Base-by-base conservation (phyloP, 768 basidiomycete genomes). In the Collybia sordida region DNA sequence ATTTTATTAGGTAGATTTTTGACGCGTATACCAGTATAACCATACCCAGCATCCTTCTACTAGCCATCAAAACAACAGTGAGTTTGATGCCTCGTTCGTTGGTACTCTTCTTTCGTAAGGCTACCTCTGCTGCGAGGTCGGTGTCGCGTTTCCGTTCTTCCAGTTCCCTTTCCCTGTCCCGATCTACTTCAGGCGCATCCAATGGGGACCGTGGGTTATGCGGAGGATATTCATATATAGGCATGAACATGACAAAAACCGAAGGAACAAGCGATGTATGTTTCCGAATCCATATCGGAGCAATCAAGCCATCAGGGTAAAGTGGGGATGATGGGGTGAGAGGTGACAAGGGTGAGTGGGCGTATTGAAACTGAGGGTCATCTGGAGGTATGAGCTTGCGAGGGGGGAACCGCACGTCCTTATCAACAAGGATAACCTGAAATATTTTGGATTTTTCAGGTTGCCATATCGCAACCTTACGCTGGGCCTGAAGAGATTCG, bases 251-350 rank as follows among this genome's bases (percentile, higher is more conserved):
- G 7, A 98, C 90, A 66, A 98, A 96, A 0, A 98, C 95, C 19
- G 91, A 87, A 0, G 97, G 97, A 0, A 98, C 70, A 25, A 97
- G 83, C 1, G 90, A 83, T 0, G 90, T 90, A 61, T 99, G 97
- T 68, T 98, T 99, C 38, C 94, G 80, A 27, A 98, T 85, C 97
- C 97, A 99, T 64, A 98, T 93, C 1, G 97, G 97, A 2, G 97
- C 93, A 46, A 99, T 93, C 47, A 99, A 71, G 0, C 97, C 97
- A 63, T 99, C 97, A 0, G 97, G 97, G 66, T 93, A 82, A 7
- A 97, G 73, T 0, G 97, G 96, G 0, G 94, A 97, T 0, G 88
- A 78, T 0, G 88, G 86, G 0, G 90, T 90, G 35, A 98, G 71
- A 0, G 97, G 97, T 0, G 94, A 98, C n/a, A 98, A 76, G 0